Evolutionary conservation across 2,329 filamentous ascomycete species (phyloP).

Genomic region (Penicillium sp.): DNA sequence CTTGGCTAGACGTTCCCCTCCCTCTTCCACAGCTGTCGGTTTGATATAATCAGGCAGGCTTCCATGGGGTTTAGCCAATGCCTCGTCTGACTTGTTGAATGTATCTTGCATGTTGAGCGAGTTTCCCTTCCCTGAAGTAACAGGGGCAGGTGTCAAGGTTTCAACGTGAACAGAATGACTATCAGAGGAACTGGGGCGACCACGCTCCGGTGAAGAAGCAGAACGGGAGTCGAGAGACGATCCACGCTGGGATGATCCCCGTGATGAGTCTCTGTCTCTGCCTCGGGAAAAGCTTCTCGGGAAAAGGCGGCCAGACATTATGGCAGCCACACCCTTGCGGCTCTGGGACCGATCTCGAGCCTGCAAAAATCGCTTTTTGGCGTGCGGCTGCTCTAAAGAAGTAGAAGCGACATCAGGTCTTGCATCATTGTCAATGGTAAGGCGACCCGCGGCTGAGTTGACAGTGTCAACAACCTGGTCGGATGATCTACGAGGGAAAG

Average conservation of each 20-base stretch:
- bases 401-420: conserved; percentile 11
- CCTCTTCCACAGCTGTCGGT: conserved; percentile 37
- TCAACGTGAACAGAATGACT: conserved; percentile 35
- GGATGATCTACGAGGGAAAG: conserved; percentile 33
- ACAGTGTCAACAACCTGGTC: conserved; percentile 31
- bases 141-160: neutral
- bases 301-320: conserved; percentile 40
- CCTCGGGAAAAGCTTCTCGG: conserved; percentile 37
- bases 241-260: conserved; percentile 41
- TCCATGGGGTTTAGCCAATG: conserved; percentile 62
- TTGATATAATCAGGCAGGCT: conserved; percentile 62
- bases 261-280: conserved; percentile 34
- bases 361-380: conserved; percentile 14
- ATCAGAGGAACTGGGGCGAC: conserved; percentile 36
- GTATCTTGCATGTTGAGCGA: conserved; percentile 66
- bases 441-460: conserved; percentile 6
- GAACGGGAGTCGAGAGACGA: conserved; percentile 38
- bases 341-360: conserved; percentile 16
- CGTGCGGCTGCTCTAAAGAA: conserved; percentile 5
- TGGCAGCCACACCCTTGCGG: conserved; percentile 47
- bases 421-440: conserved; percentile 8
- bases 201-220: conserved; percentile 23
- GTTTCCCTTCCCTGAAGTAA: conserved; percentile 56
- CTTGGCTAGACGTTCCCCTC: conserved; percentile 61
- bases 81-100: conserved; percentile 70